Conservation (phyloP, 148 eudicot species). For the Beta vulgaris region DNA sequence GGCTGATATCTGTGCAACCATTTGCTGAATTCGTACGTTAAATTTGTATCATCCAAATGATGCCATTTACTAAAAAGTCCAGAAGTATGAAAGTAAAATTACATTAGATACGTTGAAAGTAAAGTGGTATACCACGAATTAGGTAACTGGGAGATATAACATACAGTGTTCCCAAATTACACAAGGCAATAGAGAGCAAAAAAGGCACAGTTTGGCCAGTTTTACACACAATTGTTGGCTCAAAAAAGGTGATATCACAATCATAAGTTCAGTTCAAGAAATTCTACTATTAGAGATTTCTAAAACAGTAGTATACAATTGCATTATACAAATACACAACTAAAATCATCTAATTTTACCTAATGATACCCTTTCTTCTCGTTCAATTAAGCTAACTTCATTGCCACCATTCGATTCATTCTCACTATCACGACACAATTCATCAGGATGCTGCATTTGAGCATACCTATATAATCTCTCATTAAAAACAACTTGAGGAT, state of each 20-base stretch:
- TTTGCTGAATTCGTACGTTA: no score
- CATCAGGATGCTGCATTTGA: constrained; percentile 52
- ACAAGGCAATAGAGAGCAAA: no score
- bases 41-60: no score
- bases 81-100: no score
- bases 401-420: not conserved
- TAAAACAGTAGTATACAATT: constrained; percentile 1
- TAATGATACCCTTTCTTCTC: not conserved
- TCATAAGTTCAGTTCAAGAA: not conserved
- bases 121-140: no score
- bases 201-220: not conserved
- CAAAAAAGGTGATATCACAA: no score
- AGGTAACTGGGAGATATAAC: no score
- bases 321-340: not conserved
- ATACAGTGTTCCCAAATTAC: no score
- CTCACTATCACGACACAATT: not conserved
- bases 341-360: not conserved
- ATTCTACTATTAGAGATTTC: not conserved
- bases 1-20: no score
- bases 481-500: constrained; percentile 72
- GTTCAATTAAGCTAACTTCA: not conserved
- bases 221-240: not conserved
- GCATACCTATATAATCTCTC: constrained; percentile 68
- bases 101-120: no score
- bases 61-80: no score